Evolutionary conservation across 345 rosid species (phyloP).

Genomic region (Bruguiera gymnorhiza): DNA sequence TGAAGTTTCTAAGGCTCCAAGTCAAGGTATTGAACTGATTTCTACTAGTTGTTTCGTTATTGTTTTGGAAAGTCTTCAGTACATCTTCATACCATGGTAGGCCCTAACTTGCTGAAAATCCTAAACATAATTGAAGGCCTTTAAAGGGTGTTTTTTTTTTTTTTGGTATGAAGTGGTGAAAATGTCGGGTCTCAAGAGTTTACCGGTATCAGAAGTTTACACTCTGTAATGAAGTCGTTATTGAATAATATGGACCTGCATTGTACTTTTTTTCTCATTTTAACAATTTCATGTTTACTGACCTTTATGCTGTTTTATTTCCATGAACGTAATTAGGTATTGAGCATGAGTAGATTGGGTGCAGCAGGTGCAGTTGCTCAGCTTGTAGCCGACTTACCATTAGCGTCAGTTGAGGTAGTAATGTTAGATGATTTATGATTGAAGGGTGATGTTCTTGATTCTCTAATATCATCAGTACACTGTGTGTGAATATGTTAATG

Average conservation of each 20-base stretch:
- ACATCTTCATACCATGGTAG: slow-evolving; percentile 27
- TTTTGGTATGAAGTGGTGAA: slow-evolving; percentile 21
- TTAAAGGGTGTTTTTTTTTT: slow-evolving; percentile 10
- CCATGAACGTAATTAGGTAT: slow-evolving; percentile 39
- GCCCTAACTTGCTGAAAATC: slow-evolving; percentile 32
- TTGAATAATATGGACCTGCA: slow-evolving; percentile 4
- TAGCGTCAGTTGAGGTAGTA: slow-evolving; percentile 56
- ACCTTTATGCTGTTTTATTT: neutral
- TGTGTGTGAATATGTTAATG: neutral
- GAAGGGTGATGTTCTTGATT: neutral
- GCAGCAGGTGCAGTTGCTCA: slow-evolving; percentile 76
- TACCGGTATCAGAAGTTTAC: neutral
- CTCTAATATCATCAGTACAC: neutral
- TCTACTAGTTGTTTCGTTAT: neutral
- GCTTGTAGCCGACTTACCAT: slow-evolving; percentile 67
- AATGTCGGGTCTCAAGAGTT: slow-evolving; percentile 28
- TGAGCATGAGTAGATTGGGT: slow-evolving; percentile 76
- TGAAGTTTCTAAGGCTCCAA: slow-evolving; percentile 76
- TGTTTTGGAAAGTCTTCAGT: neutral
- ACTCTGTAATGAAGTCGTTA: neutral
- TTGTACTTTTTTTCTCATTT: neutral
- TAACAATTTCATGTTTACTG: no score
- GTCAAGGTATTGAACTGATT: slow-evolving; percentile 54
- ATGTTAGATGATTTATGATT: neutral
- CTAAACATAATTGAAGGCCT: slow-evolving; percentile 17